phyloP scores from a whole-genome alignment of 2,329 filamentous ascomycete genomes.

The Penicillium brasilianum region DNA sequence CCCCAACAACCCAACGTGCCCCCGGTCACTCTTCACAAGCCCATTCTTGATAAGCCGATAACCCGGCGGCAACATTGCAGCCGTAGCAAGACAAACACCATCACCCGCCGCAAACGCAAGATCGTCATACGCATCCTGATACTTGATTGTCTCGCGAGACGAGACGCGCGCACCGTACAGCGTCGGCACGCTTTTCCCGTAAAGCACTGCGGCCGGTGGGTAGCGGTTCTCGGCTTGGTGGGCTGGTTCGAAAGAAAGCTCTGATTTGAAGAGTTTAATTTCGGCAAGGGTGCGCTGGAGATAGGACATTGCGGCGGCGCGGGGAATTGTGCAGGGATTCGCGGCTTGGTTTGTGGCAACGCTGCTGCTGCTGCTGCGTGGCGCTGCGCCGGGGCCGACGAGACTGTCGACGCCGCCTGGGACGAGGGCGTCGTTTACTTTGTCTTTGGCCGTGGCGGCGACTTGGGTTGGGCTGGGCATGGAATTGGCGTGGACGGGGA shows the following conservation, averaged over 20 bases:
- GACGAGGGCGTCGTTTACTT: conserved; percentile 26
- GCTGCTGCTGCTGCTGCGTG: conserved; percentile 33
- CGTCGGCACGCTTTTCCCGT: conserved; percentile 84
- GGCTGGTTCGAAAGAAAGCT: conserved; percentile 66
- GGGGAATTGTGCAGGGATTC: conserved; percentile 55
- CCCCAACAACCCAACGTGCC: conserved; percentile 85
- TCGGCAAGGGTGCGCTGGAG: conserved; percentile 74
- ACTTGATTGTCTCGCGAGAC: conserved; percentile 73
- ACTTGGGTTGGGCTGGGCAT: conserved; percentile 20
- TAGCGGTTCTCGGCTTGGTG: conserved; percentile 73
- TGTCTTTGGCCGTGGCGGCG: conserved; percentile 15
- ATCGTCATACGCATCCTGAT: conserved; percentile 81
- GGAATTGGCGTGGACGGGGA: conserved; percentile 9
- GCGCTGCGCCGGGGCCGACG: conserved; percentile 33
- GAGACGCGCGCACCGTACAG: conserved; percentile 80
- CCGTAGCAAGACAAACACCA: conserved; percentile 82
- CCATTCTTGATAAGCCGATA: conserved; percentile 77
- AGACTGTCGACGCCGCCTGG: conserved; percentile 35
- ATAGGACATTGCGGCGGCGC: conserved; percentile 65
- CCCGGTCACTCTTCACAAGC: conserved; percentile 77
- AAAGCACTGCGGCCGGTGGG: conserved; percentile 81
- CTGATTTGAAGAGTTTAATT: conserved; percentile 74
- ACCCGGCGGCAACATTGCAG: conserved; percentile 82
- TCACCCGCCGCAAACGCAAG: conserved; percentile 86
- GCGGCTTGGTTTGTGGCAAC: conserved; percentile 35